phyloP scores from a whole-genome alignment of 306 rosid genomes.

The Albizia julibrissin region DNA sequence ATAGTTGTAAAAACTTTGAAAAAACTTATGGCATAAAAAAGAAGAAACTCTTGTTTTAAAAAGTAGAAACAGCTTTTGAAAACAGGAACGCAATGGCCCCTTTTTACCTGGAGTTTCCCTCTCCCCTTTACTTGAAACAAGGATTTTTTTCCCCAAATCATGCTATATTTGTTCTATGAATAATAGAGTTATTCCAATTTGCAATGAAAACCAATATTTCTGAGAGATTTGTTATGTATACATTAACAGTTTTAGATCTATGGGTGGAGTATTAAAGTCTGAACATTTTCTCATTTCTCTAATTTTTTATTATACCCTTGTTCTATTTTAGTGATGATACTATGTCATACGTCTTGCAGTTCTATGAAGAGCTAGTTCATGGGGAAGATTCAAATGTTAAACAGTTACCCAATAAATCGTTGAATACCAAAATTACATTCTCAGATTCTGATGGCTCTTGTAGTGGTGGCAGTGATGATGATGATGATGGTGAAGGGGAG shows the following conservation, averaged over 20 bases:
- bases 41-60: neutral
- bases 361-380: constrained; percentile 67
- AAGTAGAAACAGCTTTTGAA: neutral
- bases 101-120: neutral
- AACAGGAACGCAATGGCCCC: neutral
- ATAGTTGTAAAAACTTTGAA: neutral
- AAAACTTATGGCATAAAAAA: neutral
- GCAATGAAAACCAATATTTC: neutral
- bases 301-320: neutral
- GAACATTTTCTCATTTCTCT: neutral
- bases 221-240: neutral
- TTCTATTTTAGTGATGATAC: neutral
- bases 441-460: constrained; percentile 77
- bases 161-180: neutral
- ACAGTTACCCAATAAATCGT: constrained; percentile 50
- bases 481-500: constrained; percentile 26
- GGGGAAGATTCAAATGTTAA: constrained; percentile 52
- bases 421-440: constrained; percentile 75
- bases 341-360: constrained; percentile 52
- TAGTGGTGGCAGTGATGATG: constrained; percentile 38
- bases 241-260: neutral
- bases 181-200: neutral
- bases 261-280: constrained; percentile 1
- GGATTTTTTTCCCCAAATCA: neutral
- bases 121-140: neutral